Percentiles rank a stretch among this genome's conserved stretches.
Conservation (phyloP, 2,329 filamentous ascomycete species). For the Plenodomus biglobosus region DNA sequence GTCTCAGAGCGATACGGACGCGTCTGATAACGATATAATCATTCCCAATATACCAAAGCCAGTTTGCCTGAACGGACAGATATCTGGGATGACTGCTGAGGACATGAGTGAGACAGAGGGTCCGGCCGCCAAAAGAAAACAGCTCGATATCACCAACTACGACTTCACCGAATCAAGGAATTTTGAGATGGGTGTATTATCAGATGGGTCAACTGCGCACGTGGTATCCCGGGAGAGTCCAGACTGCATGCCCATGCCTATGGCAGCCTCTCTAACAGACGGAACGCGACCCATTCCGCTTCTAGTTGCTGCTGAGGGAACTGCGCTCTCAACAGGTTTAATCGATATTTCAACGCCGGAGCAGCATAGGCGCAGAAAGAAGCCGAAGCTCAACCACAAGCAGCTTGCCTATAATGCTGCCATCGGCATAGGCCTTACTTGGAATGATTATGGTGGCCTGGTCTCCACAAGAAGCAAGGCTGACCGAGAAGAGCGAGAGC, state of each 20-base stretch:
- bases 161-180: neutral
- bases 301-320: neutral
- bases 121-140: neutral
- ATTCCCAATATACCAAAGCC: neutral
- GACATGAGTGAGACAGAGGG: neutral
- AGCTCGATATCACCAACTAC: neutral
- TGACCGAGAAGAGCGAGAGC: slow-evolving; percentile 21
- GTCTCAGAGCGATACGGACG: slow-evolving; percentile 18
- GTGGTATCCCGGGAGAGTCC: neutral
- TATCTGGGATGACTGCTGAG: neutral
- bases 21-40: neutral
- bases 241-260: neutral
- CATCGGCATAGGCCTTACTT: slow-evolving; percentile 41
- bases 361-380: neutral
- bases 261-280: neutral
- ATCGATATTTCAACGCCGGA: neutral
- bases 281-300: neutral
- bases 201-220: neutral
- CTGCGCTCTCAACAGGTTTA: neutral
- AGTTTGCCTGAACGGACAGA: neutral
- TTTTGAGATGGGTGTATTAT: neutral
- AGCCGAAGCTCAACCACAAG: slow-evolving; percentile 13
- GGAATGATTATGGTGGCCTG: slow-evolving; percentile 48
- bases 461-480: slow-evolving; percentile 39
- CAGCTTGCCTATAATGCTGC: slow-evolving; percentile 35